A percentile compares a stretch with the other conserved stretches of the same genome.
These are phyloP conservation scores for Fusarium sp. DNA, from an alignment of 2,329 filamentous ascomycete species.

Conservation along the genomic window DNA sequence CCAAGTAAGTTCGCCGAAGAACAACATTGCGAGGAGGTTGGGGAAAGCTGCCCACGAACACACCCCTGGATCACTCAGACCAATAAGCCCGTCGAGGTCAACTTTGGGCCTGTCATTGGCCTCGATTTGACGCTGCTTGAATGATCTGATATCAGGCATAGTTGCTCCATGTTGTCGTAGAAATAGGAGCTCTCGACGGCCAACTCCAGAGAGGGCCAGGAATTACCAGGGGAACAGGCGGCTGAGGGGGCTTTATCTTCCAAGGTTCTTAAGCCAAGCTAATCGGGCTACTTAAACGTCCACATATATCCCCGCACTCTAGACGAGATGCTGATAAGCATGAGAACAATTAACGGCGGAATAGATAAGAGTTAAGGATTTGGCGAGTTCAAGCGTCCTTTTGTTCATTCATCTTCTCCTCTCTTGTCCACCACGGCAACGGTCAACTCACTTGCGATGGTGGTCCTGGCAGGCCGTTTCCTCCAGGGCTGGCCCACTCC, in stretches of 20 bases:
- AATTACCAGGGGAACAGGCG: not conserved
- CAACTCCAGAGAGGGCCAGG: not conserved
- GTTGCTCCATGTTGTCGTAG: not conserved
- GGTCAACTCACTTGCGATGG: not conserved
- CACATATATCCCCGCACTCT: not conserved
- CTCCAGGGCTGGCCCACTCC: constrained; percentile 16
- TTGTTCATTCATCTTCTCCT: not conserved
- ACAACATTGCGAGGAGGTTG: not conserved
- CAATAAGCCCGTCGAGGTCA: constrained; percentile 24
- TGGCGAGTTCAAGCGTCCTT: not conserved
- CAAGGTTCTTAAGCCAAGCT: not conserved
- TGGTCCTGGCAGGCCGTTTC: not conserved
- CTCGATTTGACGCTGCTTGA: not conserved
- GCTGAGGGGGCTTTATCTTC: not conserved
- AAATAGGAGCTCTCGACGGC: not conserved
- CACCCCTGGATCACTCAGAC: not conserved
- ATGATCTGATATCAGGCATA: constrained; percentile 6
- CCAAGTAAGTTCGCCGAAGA: not conserved
- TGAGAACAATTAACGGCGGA: not conserved
- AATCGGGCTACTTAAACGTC: not conserved
- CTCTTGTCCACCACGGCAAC: not conserved
- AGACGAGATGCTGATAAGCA: not conserved
- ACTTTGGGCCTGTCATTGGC: constrained; percentile 18
- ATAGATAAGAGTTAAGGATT: not conserved
- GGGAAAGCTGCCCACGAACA: not conserved